phyloP scores from a whole-genome alignment of 2,329 filamentous ascomycete species.

The Balansia obtecta region DNA sequence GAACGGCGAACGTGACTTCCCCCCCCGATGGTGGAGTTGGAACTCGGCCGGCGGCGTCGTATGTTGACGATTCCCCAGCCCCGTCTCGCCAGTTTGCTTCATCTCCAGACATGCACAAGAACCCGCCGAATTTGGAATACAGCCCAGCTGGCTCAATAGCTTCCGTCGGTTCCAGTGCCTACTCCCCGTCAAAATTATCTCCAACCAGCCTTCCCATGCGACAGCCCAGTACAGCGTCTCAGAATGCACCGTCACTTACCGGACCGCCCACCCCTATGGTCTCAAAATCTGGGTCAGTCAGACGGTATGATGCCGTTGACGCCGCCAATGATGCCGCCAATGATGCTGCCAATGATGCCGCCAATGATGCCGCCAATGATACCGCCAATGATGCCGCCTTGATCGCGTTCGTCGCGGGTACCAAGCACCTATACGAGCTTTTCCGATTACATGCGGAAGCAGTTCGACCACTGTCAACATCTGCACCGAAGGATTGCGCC shows the following conservation, averaged over 20 bases:
- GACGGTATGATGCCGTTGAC: conserved; percentile 27
- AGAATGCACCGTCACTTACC: conserved; percentile 10
- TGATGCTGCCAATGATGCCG: conserved; percentile 31
- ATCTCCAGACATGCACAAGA: conserved; percentile 16
- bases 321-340: conserved; percentile 50
- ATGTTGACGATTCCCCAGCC: conserved; percentile 15
- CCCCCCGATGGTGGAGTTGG: conserved; percentile 21
- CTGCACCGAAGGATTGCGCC: conserved; percentile 53
- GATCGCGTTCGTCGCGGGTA: conserved; percentile 55
- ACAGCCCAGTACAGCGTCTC: conserved; percentile 14
- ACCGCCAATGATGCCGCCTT: conserved; percentile 53
- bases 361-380: conserved; percentile 31
- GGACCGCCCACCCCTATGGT: conserved; percentile 14
- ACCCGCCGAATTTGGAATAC: conserved; percentile 20
- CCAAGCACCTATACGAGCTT: conserved; percentile 60
- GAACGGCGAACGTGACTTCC: conserved; percentile 20
- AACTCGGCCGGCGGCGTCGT: conserved; percentile 8
- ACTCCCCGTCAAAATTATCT: conserved; percentile 12
- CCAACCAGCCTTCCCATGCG: conserved; percentile 10
- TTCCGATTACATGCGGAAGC: conserved; percentile 70
- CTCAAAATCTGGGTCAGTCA: conserved; percentile 23
- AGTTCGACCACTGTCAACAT: conserved; percentile 51
- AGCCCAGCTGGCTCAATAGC: conserved; percentile 29
- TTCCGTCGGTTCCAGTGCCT: conserved; percentile 19
- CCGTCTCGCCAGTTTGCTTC: conserved; percentile 13